phyloP scores from a whole-genome alignment of 495 filamentous ascomycete species.

The Podospora australis region DNA sequence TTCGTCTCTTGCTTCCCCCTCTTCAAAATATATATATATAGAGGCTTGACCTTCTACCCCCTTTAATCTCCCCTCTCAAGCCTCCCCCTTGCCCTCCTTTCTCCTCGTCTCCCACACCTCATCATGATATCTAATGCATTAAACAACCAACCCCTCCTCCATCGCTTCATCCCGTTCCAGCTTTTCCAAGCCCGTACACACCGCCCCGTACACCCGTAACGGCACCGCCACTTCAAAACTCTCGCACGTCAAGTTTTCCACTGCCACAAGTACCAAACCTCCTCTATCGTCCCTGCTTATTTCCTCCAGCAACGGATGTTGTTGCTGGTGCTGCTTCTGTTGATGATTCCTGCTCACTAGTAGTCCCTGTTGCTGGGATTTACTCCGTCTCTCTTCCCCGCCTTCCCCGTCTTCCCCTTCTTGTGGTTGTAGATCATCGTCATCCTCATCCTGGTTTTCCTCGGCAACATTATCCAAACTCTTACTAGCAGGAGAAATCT shows the following conservation, averaged over 20 bases:
- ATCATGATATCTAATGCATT: too few relatives aligned
- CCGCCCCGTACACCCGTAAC: slow-evolving; percentile 72
- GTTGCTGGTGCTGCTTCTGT: slow-evolving; percentile 1
- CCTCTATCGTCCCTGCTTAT: slow-evolving; percentile 67
- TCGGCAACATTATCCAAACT: slow-evolving; percentile 1
- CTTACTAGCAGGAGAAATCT: too few relatives aligned
- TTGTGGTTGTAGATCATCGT: too few relatives aligned
- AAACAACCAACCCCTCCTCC: slow-evolving; percentile 45
- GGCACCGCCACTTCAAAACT: slow-evolving; percentile 86
- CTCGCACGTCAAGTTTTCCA: slow-evolving; percentile 73
- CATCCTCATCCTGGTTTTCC: slow-evolving; percentile 9
- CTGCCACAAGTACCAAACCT: slow-evolving; percentile 55
- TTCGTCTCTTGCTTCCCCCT: too few relatives aligned
- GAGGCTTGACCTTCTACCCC: too few relatives aligned
- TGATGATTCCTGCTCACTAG: slow-evolving; percentile 1
- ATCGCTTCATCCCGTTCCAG: slow-evolving; percentile 43
- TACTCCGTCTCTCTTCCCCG: neutral
- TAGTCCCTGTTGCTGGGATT: neutral
- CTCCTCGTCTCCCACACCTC: too few relatives aligned
- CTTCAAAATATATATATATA: too few relatives aligned
- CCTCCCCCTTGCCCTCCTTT: neutral
- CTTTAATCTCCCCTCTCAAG: too few relatives aligned
- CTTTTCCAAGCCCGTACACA: slow-evolving; percentile 38
- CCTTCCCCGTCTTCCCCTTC: slow-evolving; percentile 8
- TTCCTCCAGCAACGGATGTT: slow-evolving; percentile 51